Conservation (phyloP, 495 filamentous ascomycete species). For the Podospora didyma region DNA sequence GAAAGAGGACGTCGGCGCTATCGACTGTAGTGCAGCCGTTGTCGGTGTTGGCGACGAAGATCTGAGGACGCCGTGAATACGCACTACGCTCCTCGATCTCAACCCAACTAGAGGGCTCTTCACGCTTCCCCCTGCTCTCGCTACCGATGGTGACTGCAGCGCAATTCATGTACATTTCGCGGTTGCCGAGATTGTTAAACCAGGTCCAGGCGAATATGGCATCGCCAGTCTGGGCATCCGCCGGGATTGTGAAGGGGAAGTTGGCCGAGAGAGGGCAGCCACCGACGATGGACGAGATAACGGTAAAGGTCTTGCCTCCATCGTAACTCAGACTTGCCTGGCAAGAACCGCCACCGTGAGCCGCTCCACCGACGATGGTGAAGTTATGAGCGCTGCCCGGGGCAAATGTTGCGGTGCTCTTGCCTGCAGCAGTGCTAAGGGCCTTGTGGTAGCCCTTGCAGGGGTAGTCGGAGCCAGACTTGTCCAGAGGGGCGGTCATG, state of each 20-base stretch:
- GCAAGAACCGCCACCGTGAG: constrained; percentile 62
- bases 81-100: constrained; percentile 16
- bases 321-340: constrained; percentile 63
- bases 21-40: constrained; percentile 53
- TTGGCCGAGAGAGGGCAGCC: constrained; percentile 49
- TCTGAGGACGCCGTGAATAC: constrained; percentile 49
- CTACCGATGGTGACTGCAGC: constrained; percentile 52
- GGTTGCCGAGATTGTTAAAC: constrained; percentile 63
- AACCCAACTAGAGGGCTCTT: constrained; percentile 13
- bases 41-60: constrained; percentile 58
- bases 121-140: constrained; percentile 34
- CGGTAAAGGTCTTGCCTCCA: constrained; percentile 55
- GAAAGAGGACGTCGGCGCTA: constrained; percentile 56
- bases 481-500: constrained; percentile 52
- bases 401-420: constrained; percentile 44
- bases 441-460: constrained; percentile 65
- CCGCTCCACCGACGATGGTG: constrained; percentile 52
- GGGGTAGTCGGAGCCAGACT: constrained; percentile 50
- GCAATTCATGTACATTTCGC: constrained; percentile 69
- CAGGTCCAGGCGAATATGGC: constrained; percentile 65
- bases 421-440: constrained; percentile 42
- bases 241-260: constrained; percentile 63
- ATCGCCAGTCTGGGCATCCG: constrained; percentile 52
- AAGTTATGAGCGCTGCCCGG: constrained; percentile 59
- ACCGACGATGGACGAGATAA: constrained; percentile 63